Evolutionary conservation across 352 stramenopile genomes (phyloP).

Genomic region (Globisporangium solare): DNA sequence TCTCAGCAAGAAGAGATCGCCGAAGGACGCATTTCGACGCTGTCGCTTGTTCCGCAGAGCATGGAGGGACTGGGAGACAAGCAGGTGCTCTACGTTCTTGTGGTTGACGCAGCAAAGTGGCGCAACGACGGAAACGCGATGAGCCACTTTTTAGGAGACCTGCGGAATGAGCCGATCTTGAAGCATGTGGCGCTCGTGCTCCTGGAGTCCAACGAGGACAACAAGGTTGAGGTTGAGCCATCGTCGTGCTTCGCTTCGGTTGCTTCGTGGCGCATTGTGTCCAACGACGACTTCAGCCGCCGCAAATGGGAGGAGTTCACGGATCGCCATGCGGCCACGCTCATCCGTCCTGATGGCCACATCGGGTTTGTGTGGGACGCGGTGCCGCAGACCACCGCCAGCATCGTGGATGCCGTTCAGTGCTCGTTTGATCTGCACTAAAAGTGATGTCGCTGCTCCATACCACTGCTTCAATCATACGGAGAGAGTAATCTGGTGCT

Average conservation of each 20-base stretch:
- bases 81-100: constrained; percentile 52
- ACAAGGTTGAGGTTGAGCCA: constrained; percentile 1
- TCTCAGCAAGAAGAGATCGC: constrained; percentile 6
- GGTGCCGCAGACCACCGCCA: neutral
- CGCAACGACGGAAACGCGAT: constrained; percentile 11
- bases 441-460: neutral
- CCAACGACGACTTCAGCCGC: constrained; percentile 17
- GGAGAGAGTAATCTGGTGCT: no score
- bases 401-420: constrained; percentile 9
- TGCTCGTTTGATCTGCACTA: constrained; percentile 11
- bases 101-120: constrained; percentile 29
- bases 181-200: constrained; percentile 41
- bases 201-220: constrained; percentile 20
- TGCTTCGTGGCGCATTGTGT: constrained; percentile 23
- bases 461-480: no score
- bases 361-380: constrained; percentile 55
- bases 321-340: constrained; percentile 24
- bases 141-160: neutral
- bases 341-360: constrained; percentile 81
- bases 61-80: constrained; percentile 9
- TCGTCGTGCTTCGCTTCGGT: constrained; percentile 22
- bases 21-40: constrained; percentile 34
- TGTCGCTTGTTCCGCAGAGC: constrained; percentile 30
- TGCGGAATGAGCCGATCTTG: constrained; percentile 1
- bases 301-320: constrained; percentile 43